Percentiles rank a stretch among this genome's conserved stretches.
Evolutionary conservation across 1,284 basidiomycete genomes (phyloP).

Genomic region (Cryptococcus sp.): DNA sequence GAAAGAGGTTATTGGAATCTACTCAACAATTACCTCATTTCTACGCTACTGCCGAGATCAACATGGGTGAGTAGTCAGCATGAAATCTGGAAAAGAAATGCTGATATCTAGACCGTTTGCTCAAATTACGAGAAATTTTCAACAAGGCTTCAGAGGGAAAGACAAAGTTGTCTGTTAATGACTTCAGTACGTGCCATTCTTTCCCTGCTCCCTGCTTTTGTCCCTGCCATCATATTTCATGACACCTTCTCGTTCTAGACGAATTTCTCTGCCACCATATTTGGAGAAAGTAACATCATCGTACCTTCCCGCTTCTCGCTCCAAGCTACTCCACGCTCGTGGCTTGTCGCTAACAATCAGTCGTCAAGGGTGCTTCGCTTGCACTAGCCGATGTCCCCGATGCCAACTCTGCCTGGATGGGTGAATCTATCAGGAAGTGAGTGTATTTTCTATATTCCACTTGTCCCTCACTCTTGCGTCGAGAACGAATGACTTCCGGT

Average conservation of each 20-base stretch:
- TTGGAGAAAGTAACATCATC: too few relatives aligned
- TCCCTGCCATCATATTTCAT: too few relatives aligned
- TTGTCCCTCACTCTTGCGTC: too few relatives aligned
- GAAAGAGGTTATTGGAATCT: slow-evolving; percentile 80
- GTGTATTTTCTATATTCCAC: too few relatives aligned
- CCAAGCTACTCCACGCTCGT: too few relatives aligned
- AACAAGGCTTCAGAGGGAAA: slow-evolving; percentile 74
- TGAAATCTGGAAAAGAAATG: background rate
- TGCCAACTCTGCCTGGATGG: slow-evolving; percentile 96
- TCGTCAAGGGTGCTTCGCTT: slow-evolving; percentile 89
- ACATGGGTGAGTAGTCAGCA: slow-evolving; percentile 66
- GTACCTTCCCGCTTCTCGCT: too few relatives aligned
- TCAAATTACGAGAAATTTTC: slow-evolving; percentile 92
- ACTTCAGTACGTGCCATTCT: slow-evolving; percentile 74
- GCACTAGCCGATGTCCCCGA: slow-evolving; percentile 94
- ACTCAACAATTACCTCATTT: slow-evolving; percentile 96
- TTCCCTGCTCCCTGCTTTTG: background rate
- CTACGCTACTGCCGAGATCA: slow-evolving; percentile 91
- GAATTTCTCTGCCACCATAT: too few relatives aligned
- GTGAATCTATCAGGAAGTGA: slow-evolving; percentile 90
- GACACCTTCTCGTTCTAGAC: too few relatives aligned
- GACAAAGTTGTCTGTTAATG: slow-evolving; percentile 93
- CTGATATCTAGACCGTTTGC: slow-evolving; percentile 58
- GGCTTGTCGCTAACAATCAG: slow-evolving; percentile 11
- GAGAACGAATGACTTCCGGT: too few relatives aligned